Evolutionary conservation across 192 early-diverging fungal species (phyloP), one percentile per base, ranked within the genome.

Genomic region (Backusella mclennaniae): DNA sequence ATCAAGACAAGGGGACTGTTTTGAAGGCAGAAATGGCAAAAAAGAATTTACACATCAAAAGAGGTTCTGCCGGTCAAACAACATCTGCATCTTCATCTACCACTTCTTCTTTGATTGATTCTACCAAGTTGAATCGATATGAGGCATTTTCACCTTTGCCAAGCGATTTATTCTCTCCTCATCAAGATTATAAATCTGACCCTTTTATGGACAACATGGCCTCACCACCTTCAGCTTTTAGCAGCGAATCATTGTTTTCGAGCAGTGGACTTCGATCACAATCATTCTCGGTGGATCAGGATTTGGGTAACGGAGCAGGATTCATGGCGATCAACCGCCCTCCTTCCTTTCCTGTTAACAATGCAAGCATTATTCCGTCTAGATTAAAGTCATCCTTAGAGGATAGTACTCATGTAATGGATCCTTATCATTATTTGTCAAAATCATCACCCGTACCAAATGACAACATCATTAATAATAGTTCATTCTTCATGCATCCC

Each of bases 11-110:
- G 53, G 93, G 93, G 77, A 88, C 87, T 56, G 84, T 94, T 33
- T 90, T 99, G 41, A 99, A 99, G 84, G 98, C 96, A 2, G 97
- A 98, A 81, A 95, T 99, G 94, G 98, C 98, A 44, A 98, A 97
- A 81, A 98, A 98, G 87, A 98, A 99, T 80, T 87, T 99, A 74
- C 95, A 96, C 83, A 96, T 94, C 70, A 95, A 93, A 76, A 90
- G 96, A 67, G 95, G 93, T 7, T 79, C 78, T 15, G 52, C 73
- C 39, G 29, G 33, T n/a, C 73, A 79, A 66, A 53, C 73, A 23
- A 67, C 74, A 38, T 71, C 76, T 15, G 66, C 69, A 3, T 70
- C 76, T 23, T 41, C 76, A 31, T 63, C 69, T 35, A 35, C 78
- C 5, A 63, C 56, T 26, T 23, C 59, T 31, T 63, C 56, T 63